These are phyloP conservation scores for Dictyophora rubrovolvata DNA, from an alignment of 768 basidiomycete genomes.

Conservation along the genomic window DNA sequence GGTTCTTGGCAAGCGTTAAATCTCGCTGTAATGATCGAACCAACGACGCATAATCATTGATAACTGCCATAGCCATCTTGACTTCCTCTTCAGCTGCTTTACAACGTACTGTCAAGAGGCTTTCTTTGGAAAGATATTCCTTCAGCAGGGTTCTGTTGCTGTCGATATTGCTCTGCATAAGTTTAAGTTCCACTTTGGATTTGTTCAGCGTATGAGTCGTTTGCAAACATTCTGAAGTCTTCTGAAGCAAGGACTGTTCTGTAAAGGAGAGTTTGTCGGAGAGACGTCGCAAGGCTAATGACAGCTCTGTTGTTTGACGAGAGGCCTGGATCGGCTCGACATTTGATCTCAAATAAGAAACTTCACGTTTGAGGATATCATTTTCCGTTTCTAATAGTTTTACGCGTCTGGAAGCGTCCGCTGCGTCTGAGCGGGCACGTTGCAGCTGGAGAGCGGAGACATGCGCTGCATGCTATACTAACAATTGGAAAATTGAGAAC, in stretches of 20 bases:
- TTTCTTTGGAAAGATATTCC: constrained; percentile 26
- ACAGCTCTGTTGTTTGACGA: constrained; percentile 41
- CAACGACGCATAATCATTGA: constrained; percentile 66
- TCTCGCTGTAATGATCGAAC: constrained; percentile 54
- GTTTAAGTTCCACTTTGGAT: constrained; percentile 47
- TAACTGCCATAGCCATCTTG: constrained; percentile 52
- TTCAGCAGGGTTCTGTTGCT: constrained; percentile 25
- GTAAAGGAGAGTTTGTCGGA: constrained; percentile 58
- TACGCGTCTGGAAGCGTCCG: constrained; percentile 37
- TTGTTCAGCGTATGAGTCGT: constrained; percentile 34
- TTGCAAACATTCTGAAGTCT: constrained; percentile 37
- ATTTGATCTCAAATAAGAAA: constrained; percentile 43
- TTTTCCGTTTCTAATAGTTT: constrained; percentile 51
- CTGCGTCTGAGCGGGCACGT: constrained; percentile 43
- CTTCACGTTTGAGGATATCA: constrained; percentile 42
- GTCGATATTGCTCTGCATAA: constrained; percentile 46
- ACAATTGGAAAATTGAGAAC: neutral
- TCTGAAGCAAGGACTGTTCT: constrained; percentile 42
- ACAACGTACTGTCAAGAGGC: constrained; percentile 36
- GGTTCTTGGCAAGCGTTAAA: constrained; percentile 11
- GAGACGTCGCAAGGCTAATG: constrained; percentile 56
- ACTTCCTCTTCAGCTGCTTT: constrained; percentile 43
- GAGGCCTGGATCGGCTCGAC: constrained; percentile 28
- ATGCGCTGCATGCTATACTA: constrained; percentile 57
- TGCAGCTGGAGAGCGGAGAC: constrained; percentile 57